Conservation (phyloP, 805 yeast species). For the Yarrowia phangngaensis region DNA sequence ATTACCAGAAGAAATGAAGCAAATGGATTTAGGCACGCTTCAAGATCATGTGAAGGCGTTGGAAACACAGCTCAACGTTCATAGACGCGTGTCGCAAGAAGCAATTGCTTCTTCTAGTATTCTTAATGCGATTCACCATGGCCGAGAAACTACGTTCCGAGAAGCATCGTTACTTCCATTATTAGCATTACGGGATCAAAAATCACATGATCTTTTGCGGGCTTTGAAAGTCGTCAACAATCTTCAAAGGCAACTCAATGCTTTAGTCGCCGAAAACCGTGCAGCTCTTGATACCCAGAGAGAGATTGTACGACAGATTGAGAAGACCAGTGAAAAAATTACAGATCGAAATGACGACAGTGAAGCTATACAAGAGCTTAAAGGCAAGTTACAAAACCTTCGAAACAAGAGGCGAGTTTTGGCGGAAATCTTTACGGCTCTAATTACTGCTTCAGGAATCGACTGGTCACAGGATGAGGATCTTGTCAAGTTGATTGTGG, state of each 20-base stretch:
- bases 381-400: slow-evolving; percentile 7
- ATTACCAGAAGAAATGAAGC: background rate
- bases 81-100: slow-evolving; percentile 19
- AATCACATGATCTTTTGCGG: slow-evolving; percentile 6
- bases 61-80: slow-evolving; percentile 14
- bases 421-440: slow-evolving; percentile 30
- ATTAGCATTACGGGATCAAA: slow-evolving; percentile 9
- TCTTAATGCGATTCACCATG: slow-evolving; percentile 24
- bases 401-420: slow-evolving; percentile 27
- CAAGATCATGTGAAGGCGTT: background rate
- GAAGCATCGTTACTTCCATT: slow-evolving; percentile 7
- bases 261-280: slow-evolving; percentile 1
- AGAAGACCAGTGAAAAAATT: background rate
- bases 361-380: background rate
- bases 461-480: slow-evolving; percentile 31
- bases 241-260: slow-evolving; percentile 1
- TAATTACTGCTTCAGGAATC: slow-evolving; percentile 30
- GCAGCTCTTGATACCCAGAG: background rate
- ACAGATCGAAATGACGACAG: background rate
- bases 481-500: slow-evolving; percentile 25
- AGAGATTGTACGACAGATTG: slow-evolving; percentile 1
- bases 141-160: slow-evolving; percentile 9
- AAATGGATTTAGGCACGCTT: background rate
- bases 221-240: background rate
- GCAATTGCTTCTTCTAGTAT: slow-evolving; percentile 16